These are phyloP conservation scores for Friedmanniomyces simplex DNA, from an alignment of 495 filamentous ascomycete genomes.

Conservation along the genomic window DNA sequence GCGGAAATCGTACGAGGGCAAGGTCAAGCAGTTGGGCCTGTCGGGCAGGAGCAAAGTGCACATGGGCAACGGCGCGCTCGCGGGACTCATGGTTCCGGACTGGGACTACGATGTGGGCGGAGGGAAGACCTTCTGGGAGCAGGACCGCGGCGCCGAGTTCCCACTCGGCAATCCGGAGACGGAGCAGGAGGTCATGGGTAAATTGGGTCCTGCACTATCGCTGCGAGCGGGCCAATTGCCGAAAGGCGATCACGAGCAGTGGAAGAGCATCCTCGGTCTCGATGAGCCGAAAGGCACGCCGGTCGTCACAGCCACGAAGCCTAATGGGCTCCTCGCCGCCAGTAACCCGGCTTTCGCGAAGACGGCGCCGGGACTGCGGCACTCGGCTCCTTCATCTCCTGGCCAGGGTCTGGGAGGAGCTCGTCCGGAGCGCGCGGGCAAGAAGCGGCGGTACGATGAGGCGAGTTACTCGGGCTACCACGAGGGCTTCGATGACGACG, in stretches of 20 bases:
- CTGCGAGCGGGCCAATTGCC: constrained; percentile 47
- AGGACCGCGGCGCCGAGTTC: constrained; percentile 56
- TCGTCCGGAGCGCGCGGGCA: constrained; percentile 48
- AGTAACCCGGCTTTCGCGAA: constrained; percentile 2
- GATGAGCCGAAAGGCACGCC: constrained; percentile 34
- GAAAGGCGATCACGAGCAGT: constrained; percentile 40
- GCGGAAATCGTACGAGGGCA: constrained; percentile 63
- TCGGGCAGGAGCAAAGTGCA: constrained; percentile 51
- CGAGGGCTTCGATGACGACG: constrained; percentile 54
- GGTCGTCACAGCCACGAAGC: constrained; percentile 23
- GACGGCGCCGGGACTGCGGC: neutral
- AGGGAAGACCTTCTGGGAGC: constrained; percentile 58
- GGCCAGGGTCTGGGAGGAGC: neutral
- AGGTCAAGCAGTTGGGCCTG: constrained; percentile 51
- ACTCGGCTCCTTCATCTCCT: constrained; percentile 12
- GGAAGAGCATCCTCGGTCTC: constrained; percentile 48
- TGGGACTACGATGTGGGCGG: constrained; percentile 51
- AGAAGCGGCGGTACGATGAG: constrained; percentile 60
- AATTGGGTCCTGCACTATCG: constrained; percentile 38
- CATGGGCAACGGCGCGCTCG: constrained; percentile 27
- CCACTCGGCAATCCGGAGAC: constrained; percentile 52
- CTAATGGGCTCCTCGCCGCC: constrained; percentile 9
- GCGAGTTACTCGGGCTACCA: constrained; percentile 58
- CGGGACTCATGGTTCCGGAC: constrained; percentile 50
- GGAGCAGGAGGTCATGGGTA: constrained; percentile 39